Conservation (phyloP, 768 basidiomycete species). For the Clitopilus passeckerianus region DNA sequence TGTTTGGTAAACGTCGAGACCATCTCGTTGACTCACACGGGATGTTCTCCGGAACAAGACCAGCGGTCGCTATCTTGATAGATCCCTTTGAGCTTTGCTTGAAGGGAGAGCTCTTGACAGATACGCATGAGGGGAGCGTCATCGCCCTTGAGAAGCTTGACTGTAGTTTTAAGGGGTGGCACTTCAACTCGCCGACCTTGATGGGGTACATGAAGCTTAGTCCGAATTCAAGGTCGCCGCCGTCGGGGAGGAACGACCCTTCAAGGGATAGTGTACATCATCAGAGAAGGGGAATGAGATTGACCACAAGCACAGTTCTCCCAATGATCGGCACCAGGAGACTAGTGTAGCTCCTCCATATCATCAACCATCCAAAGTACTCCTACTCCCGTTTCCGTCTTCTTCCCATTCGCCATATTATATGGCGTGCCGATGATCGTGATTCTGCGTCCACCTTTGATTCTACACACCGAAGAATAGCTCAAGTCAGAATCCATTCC, state of each 20-base stretch:
- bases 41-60: background rate
- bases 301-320: no score
- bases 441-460: background rate
- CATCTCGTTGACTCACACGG: background rate
- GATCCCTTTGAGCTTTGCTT: background rate
- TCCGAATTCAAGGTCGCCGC: background rate
- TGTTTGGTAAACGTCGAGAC: background rate
- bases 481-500: background rate
- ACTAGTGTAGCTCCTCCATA: background rate
- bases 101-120: background rate
- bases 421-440: background rate
- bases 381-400: background rate
- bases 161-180: background rate
- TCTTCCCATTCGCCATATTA: background rate
- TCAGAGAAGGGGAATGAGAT: no score
- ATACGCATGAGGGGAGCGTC: background rate
- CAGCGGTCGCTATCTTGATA: background rate
- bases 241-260: background rate
- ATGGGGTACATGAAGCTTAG: background rate
- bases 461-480: background rate
- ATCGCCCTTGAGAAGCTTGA: background rate
- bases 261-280: no score
- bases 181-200: background rate
- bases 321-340: background rate
- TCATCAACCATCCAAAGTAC: background rate